phyloP scores from a whole-genome alignment of 192 early-diverging fungal species.

The Coemansia javaensis region DNA sequence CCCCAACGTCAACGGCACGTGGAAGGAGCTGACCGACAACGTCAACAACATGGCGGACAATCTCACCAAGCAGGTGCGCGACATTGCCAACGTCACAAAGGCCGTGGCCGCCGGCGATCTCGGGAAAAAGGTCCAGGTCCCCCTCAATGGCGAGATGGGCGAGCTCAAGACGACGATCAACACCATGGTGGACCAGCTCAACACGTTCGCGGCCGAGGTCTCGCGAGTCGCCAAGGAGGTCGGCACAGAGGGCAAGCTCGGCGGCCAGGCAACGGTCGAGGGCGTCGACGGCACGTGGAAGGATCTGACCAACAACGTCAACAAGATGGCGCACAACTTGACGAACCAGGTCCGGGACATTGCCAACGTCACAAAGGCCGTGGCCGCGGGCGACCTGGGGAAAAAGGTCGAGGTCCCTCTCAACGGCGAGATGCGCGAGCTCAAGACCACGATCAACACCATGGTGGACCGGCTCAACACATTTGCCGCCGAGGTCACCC shows the following conservation, averaged over 20 bases:
- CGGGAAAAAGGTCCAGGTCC: slow-evolving; percentile 53
- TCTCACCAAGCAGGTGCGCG: no score
- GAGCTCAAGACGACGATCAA: slow-evolving; percentile 57
- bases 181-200: slow-evolving; percentile 58
- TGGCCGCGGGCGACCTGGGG: slow-evolving; percentile 54
- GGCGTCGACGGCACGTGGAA: slow-evolving; percentile 61
- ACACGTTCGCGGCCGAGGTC: slow-evolving; percentile 55
- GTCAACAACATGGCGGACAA: no score
- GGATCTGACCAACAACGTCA: slow-evolving; percentile 59
- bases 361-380: slow-evolving; percentile 50
- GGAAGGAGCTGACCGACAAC: no score
- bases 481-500: slow-evolving; percentile 52
- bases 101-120: slow-evolving; percentile 56
- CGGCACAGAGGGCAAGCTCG: slow-evolving; percentile 59
- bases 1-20: no score
- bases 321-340: slow-evolving; percentile 57
- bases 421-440: slow-evolving; percentile 11
- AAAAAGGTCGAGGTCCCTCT: slow-evolving; percentile 47
- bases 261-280: slow-evolving; percentile 56
- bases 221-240: slow-evolving; percentile 59
- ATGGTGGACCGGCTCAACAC: slow-evolving; percentile 55
- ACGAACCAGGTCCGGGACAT: slow-evolving; percentile 57
- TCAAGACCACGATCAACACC: slow-evolving; percentile 45
- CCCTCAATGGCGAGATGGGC: slow-evolving; percentile 53
- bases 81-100: no score